phyloP scores from a whole-genome alignment of 2,329 filamentous ascomycete species.

The Penicillium freii region DNA sequence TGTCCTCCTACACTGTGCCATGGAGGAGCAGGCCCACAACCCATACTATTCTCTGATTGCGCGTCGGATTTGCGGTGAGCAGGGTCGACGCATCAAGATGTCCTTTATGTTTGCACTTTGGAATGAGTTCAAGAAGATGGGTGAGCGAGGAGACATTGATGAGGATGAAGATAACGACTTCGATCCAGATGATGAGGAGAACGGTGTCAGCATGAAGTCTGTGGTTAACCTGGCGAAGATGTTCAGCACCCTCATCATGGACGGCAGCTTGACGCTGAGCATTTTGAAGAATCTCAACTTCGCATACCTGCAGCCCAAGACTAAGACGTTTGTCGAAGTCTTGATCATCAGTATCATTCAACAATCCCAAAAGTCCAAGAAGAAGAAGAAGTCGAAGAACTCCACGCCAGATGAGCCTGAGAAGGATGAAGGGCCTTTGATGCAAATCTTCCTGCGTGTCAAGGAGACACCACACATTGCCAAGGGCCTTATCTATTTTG shows the following conservation, averaged over 20 bases:
- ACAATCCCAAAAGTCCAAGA: constrained; percentile 55
- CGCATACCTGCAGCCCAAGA: constrained; percentile 71
- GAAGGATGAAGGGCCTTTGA: constrained; percentile 57
- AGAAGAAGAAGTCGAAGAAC: constrained; percentile 24
- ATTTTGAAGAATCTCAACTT: constrained; percentile 68
- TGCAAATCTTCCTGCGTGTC: constrained; percentile 65
- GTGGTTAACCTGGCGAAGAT: constrained; percentile 68
- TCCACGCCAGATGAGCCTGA: constrained; percentile 27
- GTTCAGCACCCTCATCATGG: constrained; percentile 62
- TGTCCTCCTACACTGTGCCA: constrained; percentile 82
- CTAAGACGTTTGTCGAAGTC: constrained; percentile 74
- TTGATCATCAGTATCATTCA: constrained; percentile 74
- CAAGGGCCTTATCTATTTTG: constrained; percentile 73
- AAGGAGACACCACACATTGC: constrained; percentile 66
- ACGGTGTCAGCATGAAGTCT: constrained; percentile 53
- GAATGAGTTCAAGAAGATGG: constrained; percentile 79
- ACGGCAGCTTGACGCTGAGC: constrained; percentile 58
- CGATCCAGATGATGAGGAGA: constrained; percentile 52
- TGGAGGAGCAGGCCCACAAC: constrained; percentile 81
- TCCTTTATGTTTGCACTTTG: constrained; percentile 85
- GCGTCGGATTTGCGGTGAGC: constrained; percentile 64
- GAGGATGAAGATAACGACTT: constrained; percentile 61
- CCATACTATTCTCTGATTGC: constrained; percentile 90
- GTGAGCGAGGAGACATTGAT: constrained; percentile 63
- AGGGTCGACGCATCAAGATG: constrained; percentile 71